Percentiles rank a stretch among this genome's conserved stretches.
Conservation (phyloP, 2,329 filamentous ascomycete species). For the Boeremia exigua region DNA sequence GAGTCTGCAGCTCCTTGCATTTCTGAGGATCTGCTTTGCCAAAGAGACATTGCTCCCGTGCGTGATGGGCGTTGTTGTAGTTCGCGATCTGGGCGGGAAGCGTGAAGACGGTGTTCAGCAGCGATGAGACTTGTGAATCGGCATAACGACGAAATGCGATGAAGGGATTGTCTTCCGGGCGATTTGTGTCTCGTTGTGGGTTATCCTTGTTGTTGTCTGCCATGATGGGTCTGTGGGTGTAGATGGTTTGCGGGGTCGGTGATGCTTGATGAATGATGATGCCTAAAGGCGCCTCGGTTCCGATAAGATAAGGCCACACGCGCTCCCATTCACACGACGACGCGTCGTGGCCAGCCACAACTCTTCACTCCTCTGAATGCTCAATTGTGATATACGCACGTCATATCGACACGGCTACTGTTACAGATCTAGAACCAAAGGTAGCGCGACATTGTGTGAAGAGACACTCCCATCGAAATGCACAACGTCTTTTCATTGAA, state of each 20-base stretch:
- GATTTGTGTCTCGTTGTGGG: constrained; percentile 20
- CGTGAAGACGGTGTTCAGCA: constrained; percentile 60
- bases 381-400: no score
- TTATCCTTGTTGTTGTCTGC: constrained; percentile 31
- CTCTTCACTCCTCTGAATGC: not conserved
- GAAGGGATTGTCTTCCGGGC: constrained; percentile 59
- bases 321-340: not conserved
- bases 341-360: not conserved
- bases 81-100: constrained; percentile 41
- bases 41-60: constrained; percentile 42
- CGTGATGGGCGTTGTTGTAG: constrained; percentile 38
- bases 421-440: no score
- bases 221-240: constrained; percentile 25
- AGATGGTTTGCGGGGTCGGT: constrained; percentile 13
- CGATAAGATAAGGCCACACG: constrained; percentile 13
- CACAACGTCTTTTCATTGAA: no score
- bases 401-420: no score
- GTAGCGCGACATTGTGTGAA: no score
- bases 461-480: no score
- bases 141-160: constrained; percentile 66
- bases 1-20: constrained; percentile 34
- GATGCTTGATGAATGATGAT: constrained; percentile 13
- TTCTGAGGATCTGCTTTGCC: constrained; percentile 36
- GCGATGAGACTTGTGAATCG: constrained; percentile 62
- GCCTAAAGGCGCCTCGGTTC: constrained; percentile 16